Evolutionary conservation across 2,329 filamentous ascomycete genomes (phyloP).

Genomic region (Zymoseptoria ardabiliae): DNA sequence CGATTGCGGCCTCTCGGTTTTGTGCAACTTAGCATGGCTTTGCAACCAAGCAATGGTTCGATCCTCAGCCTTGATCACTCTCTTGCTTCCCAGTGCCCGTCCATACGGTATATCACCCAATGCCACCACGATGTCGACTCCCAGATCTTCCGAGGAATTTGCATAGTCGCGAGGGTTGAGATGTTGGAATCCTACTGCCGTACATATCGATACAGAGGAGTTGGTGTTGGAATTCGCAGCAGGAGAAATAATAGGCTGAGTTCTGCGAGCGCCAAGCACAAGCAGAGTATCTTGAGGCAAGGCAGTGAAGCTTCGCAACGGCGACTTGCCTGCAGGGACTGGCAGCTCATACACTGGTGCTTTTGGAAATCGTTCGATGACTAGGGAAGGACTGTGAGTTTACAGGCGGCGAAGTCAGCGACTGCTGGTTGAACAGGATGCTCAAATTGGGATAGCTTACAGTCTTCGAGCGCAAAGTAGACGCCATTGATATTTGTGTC

Average conservation of each 20-base stretch:
- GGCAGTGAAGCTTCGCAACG: constrained; percentile 70
- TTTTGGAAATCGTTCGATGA: constrained; percentile 52
- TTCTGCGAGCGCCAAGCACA: constrained; percentile 69
- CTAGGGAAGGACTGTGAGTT: constrained; percentile 41
- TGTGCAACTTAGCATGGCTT: constrained; percentile 48
- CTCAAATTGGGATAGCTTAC: constrained; percentile 46
- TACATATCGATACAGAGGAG: constrained; percentile 67
- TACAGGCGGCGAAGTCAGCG: constrained; percentile 6
- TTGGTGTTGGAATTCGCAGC: constrained; percentile 46
- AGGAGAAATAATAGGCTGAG: constrained; percentile 66
- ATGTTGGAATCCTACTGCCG: constrained; percentile 75
- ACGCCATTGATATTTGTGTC: constrained; percentile 60
- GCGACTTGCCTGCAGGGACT: constrained; percentile 40
- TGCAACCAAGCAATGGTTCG: constrained; percentile 76
- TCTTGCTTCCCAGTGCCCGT: constrained; percentile 47
- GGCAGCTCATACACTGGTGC: constrained; percentile 48
- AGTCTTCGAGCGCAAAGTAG: constrained; percentile 86
- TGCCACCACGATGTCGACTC: constrained; percentile 73
- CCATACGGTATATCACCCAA: constrained; percentile 66
- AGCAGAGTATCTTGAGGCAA: constrained; percentile 59
- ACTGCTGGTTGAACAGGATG: background rate
- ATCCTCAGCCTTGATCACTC: constrained; percentile 75
- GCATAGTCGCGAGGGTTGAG: constrained; percentile 64
- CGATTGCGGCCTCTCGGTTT: background rate
- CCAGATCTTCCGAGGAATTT: constrained; percentile 55